phyloP scores from a whole-genome alignment of 2,329 filamentous ascomycete genomes.

The Camillea tinctor region DNA sequence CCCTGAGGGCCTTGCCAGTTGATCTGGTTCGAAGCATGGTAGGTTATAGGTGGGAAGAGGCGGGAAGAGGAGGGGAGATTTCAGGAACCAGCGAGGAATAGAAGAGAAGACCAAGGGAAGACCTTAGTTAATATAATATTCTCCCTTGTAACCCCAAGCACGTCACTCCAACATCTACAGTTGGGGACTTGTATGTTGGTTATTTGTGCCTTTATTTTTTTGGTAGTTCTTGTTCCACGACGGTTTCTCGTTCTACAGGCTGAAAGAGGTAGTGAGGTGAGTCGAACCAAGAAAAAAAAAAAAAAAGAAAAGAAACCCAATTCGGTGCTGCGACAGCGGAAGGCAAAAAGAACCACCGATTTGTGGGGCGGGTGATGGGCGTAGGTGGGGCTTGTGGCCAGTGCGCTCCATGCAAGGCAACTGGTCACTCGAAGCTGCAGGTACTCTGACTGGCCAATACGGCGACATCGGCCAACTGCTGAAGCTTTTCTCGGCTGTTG shows the following conservation, averaged over 20 bases:
- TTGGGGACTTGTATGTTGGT: background rate
- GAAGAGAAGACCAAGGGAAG: background rate
- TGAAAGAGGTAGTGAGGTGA: background rate
- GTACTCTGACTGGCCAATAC: background rate
- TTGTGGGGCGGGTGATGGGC: background rate
- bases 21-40: constrained; percentile 51
- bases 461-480: background rate
- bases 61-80: constrained; percentile 23
- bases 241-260: background rate
- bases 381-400: background rate
- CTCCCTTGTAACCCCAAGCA: background rate
- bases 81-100: constrained; percentile 1
- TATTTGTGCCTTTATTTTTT: background rate
- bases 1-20: constrained; percentile 46
- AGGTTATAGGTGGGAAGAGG: too few relatives aligned
- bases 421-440: background rate
- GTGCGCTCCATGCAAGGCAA: background rate
- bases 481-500: background rate
- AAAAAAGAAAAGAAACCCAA: background rate
- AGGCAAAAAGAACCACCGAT: background rate
- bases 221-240: background rate
- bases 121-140: background rate
- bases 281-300: background rate
- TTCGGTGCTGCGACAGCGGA: background rate
- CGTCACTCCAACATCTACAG: background rate